Evolutionary conservation across 352 stramenopile species (phyloP).

Genomic region (Phytophthora citricola): DNA sequence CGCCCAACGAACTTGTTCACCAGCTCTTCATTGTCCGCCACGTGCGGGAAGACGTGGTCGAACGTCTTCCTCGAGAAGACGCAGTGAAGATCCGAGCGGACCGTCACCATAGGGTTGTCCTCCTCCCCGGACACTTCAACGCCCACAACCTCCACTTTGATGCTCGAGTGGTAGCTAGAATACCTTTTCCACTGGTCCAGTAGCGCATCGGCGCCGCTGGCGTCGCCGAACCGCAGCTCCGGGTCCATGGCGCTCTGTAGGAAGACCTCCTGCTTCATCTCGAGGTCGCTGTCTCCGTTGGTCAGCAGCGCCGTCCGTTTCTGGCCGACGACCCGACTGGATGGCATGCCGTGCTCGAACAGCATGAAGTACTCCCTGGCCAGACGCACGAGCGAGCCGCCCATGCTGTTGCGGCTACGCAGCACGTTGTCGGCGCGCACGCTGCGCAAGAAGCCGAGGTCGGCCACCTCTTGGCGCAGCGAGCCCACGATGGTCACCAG

Average conservation of each 20-base stretch:
- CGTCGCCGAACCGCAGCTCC: conserved; percentile 40
- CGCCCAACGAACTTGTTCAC: conserved; percentile 49
- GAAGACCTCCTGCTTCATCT: conserved; percentile 42
- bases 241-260: conserved; percentile 47
- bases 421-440: conserved; percentile 53
- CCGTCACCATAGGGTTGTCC: conserved; percentile 55
- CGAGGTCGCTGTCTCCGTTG: conserved; percentile 18
- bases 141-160: conserved; percentile 41
- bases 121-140: conserved; percentile 50
- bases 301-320: conserved; percentile 42
- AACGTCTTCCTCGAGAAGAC: conserved; percentile 62
- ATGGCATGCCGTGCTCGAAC: conserved; percentile 55
- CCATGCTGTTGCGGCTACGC: conserved; percentile 36
- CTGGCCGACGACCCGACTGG: conserved; percentile 16
- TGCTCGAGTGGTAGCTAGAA: conserved; percentile 42
- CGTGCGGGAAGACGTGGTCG: conserved; percentile 66
- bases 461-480: conserved; percentile 52
- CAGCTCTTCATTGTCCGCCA: conserved; percentile 52
- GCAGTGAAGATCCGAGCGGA: conserved; percentile 51
- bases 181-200: conserved; percentile 59
- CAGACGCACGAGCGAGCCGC: conserved; percentile 51
- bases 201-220: conserved; percentile 31
- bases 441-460: conserved; percentile 50
- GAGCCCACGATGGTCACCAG: conserved; percentile 45
- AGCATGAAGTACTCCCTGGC: conserved; percentile 55